Base-by-base conservation (phyloP, 495 filamentous ascomycete species). In the Neurospora sp. region DNA sequence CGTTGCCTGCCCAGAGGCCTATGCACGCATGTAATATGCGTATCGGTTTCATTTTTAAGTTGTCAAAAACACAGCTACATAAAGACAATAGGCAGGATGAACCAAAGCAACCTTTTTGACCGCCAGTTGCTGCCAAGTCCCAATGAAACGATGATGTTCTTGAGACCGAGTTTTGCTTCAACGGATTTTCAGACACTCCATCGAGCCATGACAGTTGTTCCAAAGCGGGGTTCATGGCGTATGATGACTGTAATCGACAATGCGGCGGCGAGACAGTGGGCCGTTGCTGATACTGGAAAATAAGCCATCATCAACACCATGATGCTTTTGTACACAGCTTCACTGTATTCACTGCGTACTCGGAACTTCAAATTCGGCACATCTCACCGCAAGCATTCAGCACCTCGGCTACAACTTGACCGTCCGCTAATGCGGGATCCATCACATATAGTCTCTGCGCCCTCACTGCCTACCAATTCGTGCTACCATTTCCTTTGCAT, bases 401-500 rank as follows among this genome's bases (percentile, higher is more conserved):
- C 27, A 31, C 27, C 27, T 31, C 27, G 27, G 27, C 27, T 31
- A 31, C 27, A 16, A 59, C 22, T 59, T 59, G 22, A 31, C 48
- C 22, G 20, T 31, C 9, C 76, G 72, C 77, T 77, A 78, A 77
- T 78, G 78, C 76, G 76, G 78, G 76, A 59, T 41, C 16, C 73
- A 72, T 75, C 74, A 75, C 76, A 59, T 6, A 27, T 59, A 22
- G 78, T 71, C 77, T 72, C 72, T 72, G 72, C 42, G 27, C 39
- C 39, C 69, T 71, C 75, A 72, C 73, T 74, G 70, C 70, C 69
- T 31, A 35, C 31, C 61, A 53, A 72, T 69, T 71, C 27, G 48
- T 20, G 37, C 74, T 44, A 40, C 69, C 74, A 44, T 68, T 77
- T 77, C 77, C 78, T 74, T 76, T 41, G n/a, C 40, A 27, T 7